phyloP scores from a whole-genome alignment of 352 stramenopile species.

The Phytophthora constricta region DNA sequence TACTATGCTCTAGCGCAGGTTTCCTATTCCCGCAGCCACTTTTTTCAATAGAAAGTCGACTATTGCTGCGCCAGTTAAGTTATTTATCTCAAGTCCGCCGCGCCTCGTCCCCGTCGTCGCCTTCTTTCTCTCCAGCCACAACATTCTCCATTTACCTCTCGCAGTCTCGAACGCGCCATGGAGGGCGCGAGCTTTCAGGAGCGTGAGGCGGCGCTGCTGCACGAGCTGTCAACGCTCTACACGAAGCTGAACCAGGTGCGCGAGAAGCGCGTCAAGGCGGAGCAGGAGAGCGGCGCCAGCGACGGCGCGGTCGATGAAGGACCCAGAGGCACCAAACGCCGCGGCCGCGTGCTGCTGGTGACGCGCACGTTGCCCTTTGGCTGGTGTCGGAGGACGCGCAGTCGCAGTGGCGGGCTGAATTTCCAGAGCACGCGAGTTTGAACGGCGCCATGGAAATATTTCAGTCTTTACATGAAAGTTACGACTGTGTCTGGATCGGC shows the following conservation, averaged over 20 bases:
- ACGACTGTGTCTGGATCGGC: conserved; percentile 87
- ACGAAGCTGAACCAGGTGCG: conserved; percentile 85
- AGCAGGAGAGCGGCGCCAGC: conserved; percentile 54
- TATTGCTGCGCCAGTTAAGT: not conserved
- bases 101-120: conserved; percentile 30
- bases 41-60: not conserved
- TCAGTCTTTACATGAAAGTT: conserved; percentile 76
- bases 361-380: conserved; percentile 81
- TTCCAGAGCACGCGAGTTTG: conserved; percentile 70
- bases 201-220: conserved; percentile 68
- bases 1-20: not conserved
- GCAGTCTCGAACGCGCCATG: not conserved
- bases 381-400: conserved; percentile 81
- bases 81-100: no score
- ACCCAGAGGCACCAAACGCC: conserved; percentile 41
- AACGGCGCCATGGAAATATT: conserved; percentile 85
- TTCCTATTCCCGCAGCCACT: not conserved
- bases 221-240: conserved; percentile 78
- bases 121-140: conserved; percentile 28
- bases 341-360: conserved; percentile 73
- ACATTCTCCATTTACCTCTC: not conserved
- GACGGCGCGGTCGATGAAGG: conserved; percentile 38
- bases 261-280: conserved; percentile 75
- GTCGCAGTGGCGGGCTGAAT: conserved; percentile 85
- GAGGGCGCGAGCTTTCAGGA: conserved; percentile 60